Conservation (phyloP, 768 basidiomycete species). For the Russula brevipes region DNA sequence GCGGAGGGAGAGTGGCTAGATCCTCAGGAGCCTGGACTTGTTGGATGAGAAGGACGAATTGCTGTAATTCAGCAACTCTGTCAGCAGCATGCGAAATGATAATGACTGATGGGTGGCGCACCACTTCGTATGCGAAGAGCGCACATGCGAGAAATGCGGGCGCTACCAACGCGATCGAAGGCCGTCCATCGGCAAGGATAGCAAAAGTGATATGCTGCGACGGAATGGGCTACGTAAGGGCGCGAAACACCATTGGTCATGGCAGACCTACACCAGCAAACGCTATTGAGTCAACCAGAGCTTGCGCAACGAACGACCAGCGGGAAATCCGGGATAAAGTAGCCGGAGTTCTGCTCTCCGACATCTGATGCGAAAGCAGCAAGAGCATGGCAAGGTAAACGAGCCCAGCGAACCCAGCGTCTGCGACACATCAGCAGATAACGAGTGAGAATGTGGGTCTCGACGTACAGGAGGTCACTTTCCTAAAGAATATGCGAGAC, state of each 20-base stretch:
- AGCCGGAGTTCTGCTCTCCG: conserved; percentile 70
- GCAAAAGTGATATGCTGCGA: conserved; percentile 76
- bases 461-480: conserved; percentile 40
- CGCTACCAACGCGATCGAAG: conserved; percentile 74
- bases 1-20: conserved; percentile 30
- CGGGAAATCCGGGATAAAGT: conserved; percentile 73
- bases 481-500: conserved; percentile 39
- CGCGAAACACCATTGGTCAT: not conserved
- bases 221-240: not conserved
- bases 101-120: conserved; percentile 34
- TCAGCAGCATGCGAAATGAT: not conserved
- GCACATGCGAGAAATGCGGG: conserved; percentile 82
- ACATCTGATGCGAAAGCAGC: conserved; percentile 69
- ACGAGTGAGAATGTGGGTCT: not conserved
- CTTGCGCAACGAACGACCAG: conserved; percentile 78
- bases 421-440: conserved; percentile 35
- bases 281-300: conserved; percentile 73
- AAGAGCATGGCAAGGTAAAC: conserved; percentile 61
- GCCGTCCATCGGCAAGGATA: conserved; percentile 74
- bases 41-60: conserved; percentile 76
- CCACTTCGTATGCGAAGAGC: conserved; percentile 77
- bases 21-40: conserved; percentile 81
- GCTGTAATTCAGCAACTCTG: conserved; percentile 41
- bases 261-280: conserved; percentile 57
- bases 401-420: conserved; percentile 66